Evolutionary conservation across 2,329 filamentous ascomycete genomes (phyloP).

Genomic region (Pezicula rhizophila): DNA sequence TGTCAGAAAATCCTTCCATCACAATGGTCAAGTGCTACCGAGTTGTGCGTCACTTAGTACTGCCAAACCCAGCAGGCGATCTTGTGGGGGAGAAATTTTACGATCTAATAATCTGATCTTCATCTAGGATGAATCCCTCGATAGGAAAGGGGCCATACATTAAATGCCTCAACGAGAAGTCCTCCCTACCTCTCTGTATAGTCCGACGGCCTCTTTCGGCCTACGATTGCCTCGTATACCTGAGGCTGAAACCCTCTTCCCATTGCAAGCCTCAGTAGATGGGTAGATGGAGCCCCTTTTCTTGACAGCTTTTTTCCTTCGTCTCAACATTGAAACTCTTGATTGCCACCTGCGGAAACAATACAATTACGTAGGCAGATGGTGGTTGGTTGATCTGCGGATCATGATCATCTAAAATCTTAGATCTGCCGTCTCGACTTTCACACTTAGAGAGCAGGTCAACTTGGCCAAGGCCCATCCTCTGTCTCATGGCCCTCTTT

Average conservation of each 20-base stretch:
- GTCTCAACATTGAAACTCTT: not conserved
- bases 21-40: no score
- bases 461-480: not conserved
- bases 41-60: no score
- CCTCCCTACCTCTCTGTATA: not conserved
- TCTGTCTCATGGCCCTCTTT: not conserved
- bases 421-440: no score
- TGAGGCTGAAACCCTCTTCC: not conserved
- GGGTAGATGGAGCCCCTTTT: not conserved
- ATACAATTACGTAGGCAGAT: not conserved
- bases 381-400: not conserved
- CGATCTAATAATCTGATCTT: no score
- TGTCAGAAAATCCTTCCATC: no score
- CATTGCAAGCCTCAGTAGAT: not conserved
- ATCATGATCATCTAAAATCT: no score
- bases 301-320: not conserved
- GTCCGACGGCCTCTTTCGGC: not conserved
- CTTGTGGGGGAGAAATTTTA: no score
- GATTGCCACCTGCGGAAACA: not conserved
- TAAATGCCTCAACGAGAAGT: no score
- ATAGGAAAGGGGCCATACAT: no score
- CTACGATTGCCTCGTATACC: not conserved
- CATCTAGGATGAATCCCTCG: no score
- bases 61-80: no score
- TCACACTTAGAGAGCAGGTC: not conserved